Evolutionary conservation across 176 grass and related monocot genomes (phyloP).

Genomic region (Lolium rigidum): DNA sequence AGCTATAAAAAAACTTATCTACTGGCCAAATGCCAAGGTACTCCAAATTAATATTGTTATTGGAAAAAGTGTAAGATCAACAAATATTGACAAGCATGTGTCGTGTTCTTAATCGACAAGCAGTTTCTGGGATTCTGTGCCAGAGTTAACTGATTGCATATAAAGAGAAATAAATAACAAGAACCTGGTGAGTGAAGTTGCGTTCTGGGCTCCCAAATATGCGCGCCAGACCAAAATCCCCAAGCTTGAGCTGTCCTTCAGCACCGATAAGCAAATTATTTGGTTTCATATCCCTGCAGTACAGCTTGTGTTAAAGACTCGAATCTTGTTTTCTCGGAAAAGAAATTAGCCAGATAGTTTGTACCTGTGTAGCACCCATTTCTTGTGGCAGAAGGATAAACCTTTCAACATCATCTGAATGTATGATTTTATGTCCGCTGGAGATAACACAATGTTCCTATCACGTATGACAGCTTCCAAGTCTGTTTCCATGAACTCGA

Average conservation of each 20-base stretch:
- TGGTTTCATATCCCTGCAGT: constrained; percentile 97
- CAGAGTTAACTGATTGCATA: constrained; percentile 4
- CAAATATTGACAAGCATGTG: constrained; percentile 15
- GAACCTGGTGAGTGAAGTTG: constrained; percentile 96
- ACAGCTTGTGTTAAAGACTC: constrained; percentile 35
- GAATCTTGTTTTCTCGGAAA: constrained; percentile 21
- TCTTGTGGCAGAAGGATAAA: constrained; percentile 88
- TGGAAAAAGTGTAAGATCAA: background rate
- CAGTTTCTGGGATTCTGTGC: background rate
- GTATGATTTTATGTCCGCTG: constrained; percentile 93
- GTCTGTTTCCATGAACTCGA: constrained; percentile 99
- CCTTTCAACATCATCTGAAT: constrained; percentile 98
- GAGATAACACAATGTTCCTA: constrained; percentile 84
- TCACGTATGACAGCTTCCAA: constrained; percentile 96
- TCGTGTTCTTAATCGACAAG: constrained; percentile 8
- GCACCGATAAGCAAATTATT: constrained; percentile 94
- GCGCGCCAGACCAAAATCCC: constrained; percentile 93
- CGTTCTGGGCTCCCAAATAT: constrained; percentile 93
- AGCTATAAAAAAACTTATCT: background rate
- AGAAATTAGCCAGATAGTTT: constrained; percentile 35
- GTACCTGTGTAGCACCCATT: constrained; percentile 99
- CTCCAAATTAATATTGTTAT: constrained; percentile 12
- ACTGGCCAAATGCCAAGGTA: background rate
- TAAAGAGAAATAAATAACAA: constrained; percentile 12
- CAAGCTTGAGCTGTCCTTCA: constrained; percentile 97